These are phyloP conservation scores for Lactarius evosmus DNA, from an alignment of 768 basidiomycete species.

Conservation along the genomic window DNA sequence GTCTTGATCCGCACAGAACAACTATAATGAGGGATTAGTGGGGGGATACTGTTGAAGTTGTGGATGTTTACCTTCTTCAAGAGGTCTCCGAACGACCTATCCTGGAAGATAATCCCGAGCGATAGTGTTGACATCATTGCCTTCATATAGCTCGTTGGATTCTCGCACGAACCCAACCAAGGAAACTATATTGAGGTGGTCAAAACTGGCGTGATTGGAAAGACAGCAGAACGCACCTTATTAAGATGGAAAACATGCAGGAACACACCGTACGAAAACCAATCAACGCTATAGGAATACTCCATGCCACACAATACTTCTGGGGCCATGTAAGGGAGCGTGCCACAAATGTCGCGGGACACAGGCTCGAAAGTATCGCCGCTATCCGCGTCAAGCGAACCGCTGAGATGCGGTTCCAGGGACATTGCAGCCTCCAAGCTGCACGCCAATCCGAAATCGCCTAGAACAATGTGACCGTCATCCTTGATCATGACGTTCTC, in stretches of 20 bases:
- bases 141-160: constrained; percentile 19
- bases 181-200: constrained; percentile 15
- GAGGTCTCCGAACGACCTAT: constrained; percentile 12
- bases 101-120: constrained; percentile 3
- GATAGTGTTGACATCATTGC: constrained; percentile 19
- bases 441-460: constrained; percentile 67
- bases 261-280: constrained; percentile 27
- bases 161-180: constrained; percentile 17
- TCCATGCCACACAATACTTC: constrained; percentile 18
- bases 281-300: constrained; percentile 25
- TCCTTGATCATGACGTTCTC: constrained; percentile 93
- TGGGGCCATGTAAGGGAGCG: constrained; percentile 26
- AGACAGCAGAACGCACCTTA: constrained; percentile 7
- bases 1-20: constrained; percentile 16
- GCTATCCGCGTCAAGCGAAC: background rate
- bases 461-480: constrained; percentile 83
- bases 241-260: constrained; percentile 19
- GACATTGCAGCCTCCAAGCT: constrained; percentile 10
- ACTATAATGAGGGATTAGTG: background rate
- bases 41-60: background rate
- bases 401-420: background rate
- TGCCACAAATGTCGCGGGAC: constrained; percentile 18
- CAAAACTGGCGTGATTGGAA: background rate
- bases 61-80: constrained; percentile 9
- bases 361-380: background rate